Conservation (phyloP, 192 early-diverging fungal species). For the Backusella tarrabulga region DNA sequence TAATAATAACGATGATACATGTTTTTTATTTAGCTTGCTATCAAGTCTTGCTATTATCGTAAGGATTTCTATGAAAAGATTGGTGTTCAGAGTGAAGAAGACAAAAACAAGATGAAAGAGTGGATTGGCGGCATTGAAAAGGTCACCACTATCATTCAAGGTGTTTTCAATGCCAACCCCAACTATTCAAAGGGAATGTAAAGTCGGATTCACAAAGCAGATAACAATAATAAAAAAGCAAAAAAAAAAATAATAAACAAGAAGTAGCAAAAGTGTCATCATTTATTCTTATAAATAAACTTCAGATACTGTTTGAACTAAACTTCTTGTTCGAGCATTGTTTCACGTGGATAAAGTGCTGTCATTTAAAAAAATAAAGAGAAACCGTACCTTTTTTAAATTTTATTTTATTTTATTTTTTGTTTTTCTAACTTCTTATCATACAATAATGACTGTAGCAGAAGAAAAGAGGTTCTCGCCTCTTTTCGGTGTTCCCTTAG, state of each 20-base stretch:
- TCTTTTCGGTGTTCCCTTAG: constrained; percentile 42
- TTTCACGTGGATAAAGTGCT: background rate
- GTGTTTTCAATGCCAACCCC: constrained; percentile 47
- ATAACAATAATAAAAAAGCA: constrained; percentile 5
- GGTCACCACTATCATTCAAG: constrained; percentile 59
- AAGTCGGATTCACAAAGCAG: background rate
- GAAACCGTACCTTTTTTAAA: background rate
- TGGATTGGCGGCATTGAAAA: constrained; percentile 76
- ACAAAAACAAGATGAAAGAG: constrained; percentile 50
- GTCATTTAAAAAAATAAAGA: background rate
- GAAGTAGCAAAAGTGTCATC: background rate
- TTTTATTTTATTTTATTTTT: no score
- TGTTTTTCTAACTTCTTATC: background rate
- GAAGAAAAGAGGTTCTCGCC: background rate
- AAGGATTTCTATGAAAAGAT: constrained; percentile 83
- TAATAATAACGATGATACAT: background rate
- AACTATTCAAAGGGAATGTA: constrained; percentile 18
- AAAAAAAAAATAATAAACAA: background rate
- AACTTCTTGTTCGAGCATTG: background rate
- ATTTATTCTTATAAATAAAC: background rate
- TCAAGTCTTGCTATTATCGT: constrained; percentile 87
- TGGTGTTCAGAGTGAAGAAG: constrained; percentile 57
- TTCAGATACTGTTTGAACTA: background rate
- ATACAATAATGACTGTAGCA: background rate
- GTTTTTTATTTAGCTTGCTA: constrained; percentile 54